Evolutionary conservation across 495 filamentous ascomycete genomes (phyloP).

Genomic region (Hypoxylon cercidicola): DNA sequence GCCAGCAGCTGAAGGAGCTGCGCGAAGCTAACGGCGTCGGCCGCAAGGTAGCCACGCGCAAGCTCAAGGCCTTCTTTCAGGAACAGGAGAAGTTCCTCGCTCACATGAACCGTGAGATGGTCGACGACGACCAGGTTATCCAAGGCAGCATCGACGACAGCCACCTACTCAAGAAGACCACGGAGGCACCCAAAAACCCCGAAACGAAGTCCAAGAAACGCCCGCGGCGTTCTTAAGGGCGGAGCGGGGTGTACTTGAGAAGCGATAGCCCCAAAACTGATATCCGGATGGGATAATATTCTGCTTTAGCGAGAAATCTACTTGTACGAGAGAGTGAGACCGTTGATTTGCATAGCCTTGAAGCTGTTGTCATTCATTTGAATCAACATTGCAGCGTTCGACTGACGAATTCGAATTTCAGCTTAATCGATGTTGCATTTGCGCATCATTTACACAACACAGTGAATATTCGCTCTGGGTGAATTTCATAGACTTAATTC

Average conservation of each 20-base stretch:
- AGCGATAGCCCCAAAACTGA: not conserved
- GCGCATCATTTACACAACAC: no score
- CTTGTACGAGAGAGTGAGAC: not conserved
- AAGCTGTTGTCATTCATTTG: constrained; percentile 8
- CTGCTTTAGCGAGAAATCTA: not conserved
- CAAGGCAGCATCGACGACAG: constrained; percentile 50
- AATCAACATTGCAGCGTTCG: constrained; percentile 27
- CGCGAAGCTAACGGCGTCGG: constrained; percentile 56
- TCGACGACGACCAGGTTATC: constrained; percentile 64
- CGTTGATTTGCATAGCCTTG: not conserved
- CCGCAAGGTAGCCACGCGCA: constrained; percentile 54
- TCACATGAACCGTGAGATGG: constrained; percentile 67
- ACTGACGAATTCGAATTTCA: constrained; percentile 13
- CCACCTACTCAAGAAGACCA: constrained; percentile 20
- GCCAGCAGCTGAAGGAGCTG: constrained; percentile 56
- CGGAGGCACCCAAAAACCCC: constrained; percentile 7
- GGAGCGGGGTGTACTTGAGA: not conserved
- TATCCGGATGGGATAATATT: not conserved
- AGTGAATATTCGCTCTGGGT: not conserved
- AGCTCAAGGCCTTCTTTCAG: constrained; percentile 57
- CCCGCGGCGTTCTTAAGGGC: constrained; percentile 20
- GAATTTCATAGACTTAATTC: no score
- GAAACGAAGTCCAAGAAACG: constrained; percentile 35
- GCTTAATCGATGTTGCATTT: not conserved
- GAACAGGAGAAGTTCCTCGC: constrained; percentile 66